These are phyloP conservation scores for Globisporangium polare DNA, from an alignment of 352 stramenopile species.

Conservation along the genomic window DNA sequence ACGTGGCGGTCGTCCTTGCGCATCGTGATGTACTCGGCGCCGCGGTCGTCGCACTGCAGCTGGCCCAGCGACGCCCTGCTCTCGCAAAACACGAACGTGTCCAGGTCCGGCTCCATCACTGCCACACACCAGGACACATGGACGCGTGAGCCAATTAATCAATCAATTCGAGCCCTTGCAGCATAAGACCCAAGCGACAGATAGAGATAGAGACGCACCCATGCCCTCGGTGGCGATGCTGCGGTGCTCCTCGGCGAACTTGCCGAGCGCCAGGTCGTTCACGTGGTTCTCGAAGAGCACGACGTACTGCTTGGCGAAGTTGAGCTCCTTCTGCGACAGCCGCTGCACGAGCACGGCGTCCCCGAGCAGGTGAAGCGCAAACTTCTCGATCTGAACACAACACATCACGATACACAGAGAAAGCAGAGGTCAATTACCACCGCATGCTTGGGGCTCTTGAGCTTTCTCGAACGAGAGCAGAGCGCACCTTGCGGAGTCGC, in stretches of 20 bases:
- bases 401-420: background rate
- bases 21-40: conserved; percentile 57
- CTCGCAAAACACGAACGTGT: conserved; percentile 83
- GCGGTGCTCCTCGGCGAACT: conserved; percentile 63
- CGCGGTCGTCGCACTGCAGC: conserved; percentile 72
- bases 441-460: background rate
- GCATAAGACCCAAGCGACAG: background rate
- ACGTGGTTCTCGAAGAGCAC: conserved; percentile 72
- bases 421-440: background rate
- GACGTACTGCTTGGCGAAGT: conserved; percentile 73
- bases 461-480: background rate
- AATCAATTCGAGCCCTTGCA: background rate
- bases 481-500: conserved; percentile 57
- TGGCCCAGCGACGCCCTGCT: conserved; percentile 47
- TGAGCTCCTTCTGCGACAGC: conserved; percentile 66
- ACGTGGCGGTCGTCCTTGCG: conserved; percentile 63
- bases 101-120: conserved; percentile 72
- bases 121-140: background rate
- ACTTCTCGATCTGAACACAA: conserved; percentile 63
- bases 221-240: conserved; percentile 59
- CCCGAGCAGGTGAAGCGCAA: conserved; percentile 55
- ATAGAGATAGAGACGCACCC: conserved; percentile 30
- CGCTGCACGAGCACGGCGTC: conserved; percentile 41
- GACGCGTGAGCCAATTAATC: background rate
- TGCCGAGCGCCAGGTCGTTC: conserved; percentile 54